Base-by-base conservation (phyloP, 805 yeast species). In the Yamadazyma philogaea region DNA sequence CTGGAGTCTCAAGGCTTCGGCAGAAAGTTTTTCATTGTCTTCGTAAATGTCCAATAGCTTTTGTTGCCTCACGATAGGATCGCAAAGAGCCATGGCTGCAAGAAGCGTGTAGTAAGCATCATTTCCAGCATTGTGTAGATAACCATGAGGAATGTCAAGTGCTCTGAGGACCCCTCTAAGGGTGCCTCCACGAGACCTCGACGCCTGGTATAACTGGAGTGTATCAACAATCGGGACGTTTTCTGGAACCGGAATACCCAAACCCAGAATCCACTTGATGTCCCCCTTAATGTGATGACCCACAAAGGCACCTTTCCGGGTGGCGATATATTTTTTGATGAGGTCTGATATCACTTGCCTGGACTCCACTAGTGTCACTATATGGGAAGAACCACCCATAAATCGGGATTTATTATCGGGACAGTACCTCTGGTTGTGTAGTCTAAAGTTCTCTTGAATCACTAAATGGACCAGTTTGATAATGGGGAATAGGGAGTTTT, bases 71-170 rank as follows among this genome's bases (percentile, higher is more conserved):
- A 60, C 52, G 3, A 52, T 48, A 1, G 78, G 79, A 55, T 81
- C 86, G 39, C 79, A 66, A 44, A 78, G 53, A 27, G 70, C 68
- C 52, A 81, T 47, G 7, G 76, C 70, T n/a, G 76, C 64, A 22
- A 75, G 43, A 36, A 82, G 57, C 0, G 89, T 83, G 48, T 71
- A 81, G 51, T 79, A 78, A 6, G 87, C 78, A 57, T 83, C 90
- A 53, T 83, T 83, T 2, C 82, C 86, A 1, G 85, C 89, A 55
- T 83, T 83, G 56, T 83, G 89, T 36, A 83, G 61, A 48, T 67
- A 71, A 0, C 80, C 72, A 53, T 78, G 79, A 1, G 86, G 84
- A 5, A 83, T 68, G 20, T 65, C 63, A 38, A 78, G 60, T 37
- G 68, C 54, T 31, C 75, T 57, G 14, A 82, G 61, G 0, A 77